phyloP scores from a whole-genome alignment of 164 flowering plant genomes.

The Kingdonia uniflora region DNA sequence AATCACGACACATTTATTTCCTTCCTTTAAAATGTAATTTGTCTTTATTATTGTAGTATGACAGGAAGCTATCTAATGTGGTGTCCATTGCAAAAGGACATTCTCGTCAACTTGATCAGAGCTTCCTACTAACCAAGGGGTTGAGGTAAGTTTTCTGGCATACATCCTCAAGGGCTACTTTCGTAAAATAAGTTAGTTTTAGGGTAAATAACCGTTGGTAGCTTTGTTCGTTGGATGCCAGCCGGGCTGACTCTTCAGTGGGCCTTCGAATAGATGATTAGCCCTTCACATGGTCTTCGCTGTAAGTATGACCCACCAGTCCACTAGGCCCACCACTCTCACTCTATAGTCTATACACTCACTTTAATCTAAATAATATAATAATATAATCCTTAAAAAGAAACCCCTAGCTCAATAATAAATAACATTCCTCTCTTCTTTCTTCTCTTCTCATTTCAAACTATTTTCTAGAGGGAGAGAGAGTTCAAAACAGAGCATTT shows the following conservation, averaged over 20 bases:
- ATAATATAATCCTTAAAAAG: neutral
- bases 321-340: constrained; percentile 8
- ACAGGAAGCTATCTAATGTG: too few species aligned
- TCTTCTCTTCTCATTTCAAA: neutral
- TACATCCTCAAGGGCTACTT: neutral
- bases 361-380: too few species aligned
- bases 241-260: constrained; percentile 16
- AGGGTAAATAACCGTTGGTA: neutral
- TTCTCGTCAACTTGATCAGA: too few species aligned
- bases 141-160: neutral
- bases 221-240: constrained; percentile 1
- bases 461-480: neutral
- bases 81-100: too few species aligned
- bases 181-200: neutral
- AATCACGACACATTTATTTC: too few species aligned
- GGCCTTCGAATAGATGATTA: constrained; percentile 12
- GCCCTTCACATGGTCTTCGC: constrained; percentile 23
- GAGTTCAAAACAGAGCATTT: neutral
- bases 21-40: too few species aligned
- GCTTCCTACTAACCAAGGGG: too few species aligned
- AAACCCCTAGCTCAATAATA: constrained; percentile 9
- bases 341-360: neutral
- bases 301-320: constrained; percentile 6
- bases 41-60: too few species aligned
- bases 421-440: constrained; percentile 6